Evolutionary conservation across 768 basidiomycete species (phyloP).

Genomic region (Pleurotus giganteus): DNA sequence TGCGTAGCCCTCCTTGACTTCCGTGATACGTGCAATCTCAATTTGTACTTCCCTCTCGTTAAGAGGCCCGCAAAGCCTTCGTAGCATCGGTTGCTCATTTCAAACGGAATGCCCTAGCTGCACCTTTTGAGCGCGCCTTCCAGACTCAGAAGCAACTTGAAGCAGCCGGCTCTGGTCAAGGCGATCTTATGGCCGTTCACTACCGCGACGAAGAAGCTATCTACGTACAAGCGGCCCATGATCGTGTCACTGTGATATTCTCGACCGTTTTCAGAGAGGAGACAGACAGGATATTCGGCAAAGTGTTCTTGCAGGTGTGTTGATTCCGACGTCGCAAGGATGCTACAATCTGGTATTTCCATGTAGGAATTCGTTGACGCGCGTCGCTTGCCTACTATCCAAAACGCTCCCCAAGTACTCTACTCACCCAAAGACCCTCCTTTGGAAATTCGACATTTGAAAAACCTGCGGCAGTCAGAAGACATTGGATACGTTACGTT

Average conservation of each 20-base stretch:
- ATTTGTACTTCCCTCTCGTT: slow-evolving; percentile 13
- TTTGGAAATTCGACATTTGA: slow-evolving; percentile 88
- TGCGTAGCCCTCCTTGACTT: slow-evolving; percentile 32
- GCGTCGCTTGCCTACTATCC: slow-evolving; percentile 87
- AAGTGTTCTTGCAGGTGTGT: slow-evolving; percentile 93
- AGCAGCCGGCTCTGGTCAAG: slow-evolving; percentile 57
- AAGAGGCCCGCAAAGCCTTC: slow-evolving; percentile 79
- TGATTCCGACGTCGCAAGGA: neutral
- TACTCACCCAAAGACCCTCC: slow-evolving; percentile 96
- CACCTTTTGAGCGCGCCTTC: slow-evolving; percentile 92
- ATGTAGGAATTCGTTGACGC: slow-evolving; percentile 97
- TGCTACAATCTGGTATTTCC: slow-evolving; percentile 3
- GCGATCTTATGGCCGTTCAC: slow-evolving; percentile 88
- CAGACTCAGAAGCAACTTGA: slow-evolving; percentile 82
- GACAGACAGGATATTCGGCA: slow-evolving; percentile 95
- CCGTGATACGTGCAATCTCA: too few relatives aligned
- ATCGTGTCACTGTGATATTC: slow-evolving; percentile 97
- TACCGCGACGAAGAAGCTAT: slow-evolving; percentile 98
- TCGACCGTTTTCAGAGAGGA: slow-evolving; percentile 97
- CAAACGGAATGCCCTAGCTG: slow-evolving; percentile 92
- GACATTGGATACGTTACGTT: slow-evolving; percentile 97
- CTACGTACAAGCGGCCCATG: slow-evolving; percentile 88
- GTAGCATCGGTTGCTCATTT: slow-evolving; percentile 80
- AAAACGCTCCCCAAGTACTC: slow-evolving; percentile 95
- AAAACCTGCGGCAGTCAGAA: slow-evolving; percentile 77